Conservation (phyloP, 2,329 filamentous ascomycete species). For the Cytospora piceae region DNA sequence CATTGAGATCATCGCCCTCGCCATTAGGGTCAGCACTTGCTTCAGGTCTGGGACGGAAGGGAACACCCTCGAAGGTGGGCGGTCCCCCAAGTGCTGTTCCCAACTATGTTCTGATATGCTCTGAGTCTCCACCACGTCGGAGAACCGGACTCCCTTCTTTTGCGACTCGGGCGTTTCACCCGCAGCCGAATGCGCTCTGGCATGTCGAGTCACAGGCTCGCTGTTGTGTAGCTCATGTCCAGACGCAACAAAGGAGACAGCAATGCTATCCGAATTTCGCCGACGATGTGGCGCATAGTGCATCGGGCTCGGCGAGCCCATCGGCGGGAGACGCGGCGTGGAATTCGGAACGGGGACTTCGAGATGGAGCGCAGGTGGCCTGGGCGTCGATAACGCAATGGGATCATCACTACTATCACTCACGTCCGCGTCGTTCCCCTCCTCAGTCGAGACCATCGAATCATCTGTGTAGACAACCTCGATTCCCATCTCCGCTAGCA, state of each 20-base stretch:
- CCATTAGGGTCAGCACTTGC: background rate
- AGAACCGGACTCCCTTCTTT: slow-evolving; percentile 29
- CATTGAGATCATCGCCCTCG: slow-evolving; percentile 6
- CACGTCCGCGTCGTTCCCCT: slow-evolving; percentile 12
- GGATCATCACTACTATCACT: slow-evolving; percentile 12
- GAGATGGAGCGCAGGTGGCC: slow-evolving; percentile 9
- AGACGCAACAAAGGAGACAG: slow-evolving; percentile 18
- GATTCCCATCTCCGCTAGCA: slow-evolving; percentile 72
- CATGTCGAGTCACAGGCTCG: slow-evolving; percentile 17
- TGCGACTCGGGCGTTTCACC: slow-evolving; percentile 14
- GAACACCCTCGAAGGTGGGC: slow-evolving; percentile 17
- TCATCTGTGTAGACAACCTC: slow-evolving; percentile 63
- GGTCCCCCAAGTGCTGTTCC: slow-evolving; percentile 22
- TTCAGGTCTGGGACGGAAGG: slow-evolving; percentile 14
- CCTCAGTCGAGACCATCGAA: slow-evolving; percentile 19
- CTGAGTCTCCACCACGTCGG: slow-evolving; percentile 28
- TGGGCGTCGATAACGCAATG: slow-evolving; percentile 13
- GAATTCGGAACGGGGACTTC: slow-evolving; percentile 9
- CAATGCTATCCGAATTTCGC: slow-evolving; percentile 35
- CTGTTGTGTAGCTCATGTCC: slow-evolving; percentile 7
- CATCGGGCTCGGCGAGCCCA: slow-evolving; percentile 28
- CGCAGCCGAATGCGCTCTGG: slow-evolving; percentile 22
- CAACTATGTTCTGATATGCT: slow-evolving; percentile 27
- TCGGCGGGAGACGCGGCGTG: slow-evolving; percentile 18
- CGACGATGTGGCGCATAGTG: slow-evolving; percentile 32